These are phyloP conservation scores for Usnea hakonensis DNA, from an alignment of 495 filamentous ascomycete species.

Conservation along the genomic window DNA sequence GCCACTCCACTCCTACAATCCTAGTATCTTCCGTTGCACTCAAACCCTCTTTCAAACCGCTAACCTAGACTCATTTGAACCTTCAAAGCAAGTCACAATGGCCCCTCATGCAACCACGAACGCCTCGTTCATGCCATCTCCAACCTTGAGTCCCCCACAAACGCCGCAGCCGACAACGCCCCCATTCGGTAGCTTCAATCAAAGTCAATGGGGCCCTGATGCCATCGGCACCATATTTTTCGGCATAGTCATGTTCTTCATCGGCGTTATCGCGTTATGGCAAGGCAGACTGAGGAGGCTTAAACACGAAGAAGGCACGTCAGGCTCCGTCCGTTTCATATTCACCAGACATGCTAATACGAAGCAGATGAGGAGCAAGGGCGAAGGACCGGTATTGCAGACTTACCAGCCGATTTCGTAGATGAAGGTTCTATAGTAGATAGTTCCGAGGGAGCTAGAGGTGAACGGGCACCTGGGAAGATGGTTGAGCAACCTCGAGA, in stretches of 20 bases:
- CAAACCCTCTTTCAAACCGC: not conserved
- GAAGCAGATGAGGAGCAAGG: not conserved
- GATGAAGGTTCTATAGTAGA: not conserved
- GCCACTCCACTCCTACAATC: not conserved
- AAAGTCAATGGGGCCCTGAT: slow-evolving; percentile 12
- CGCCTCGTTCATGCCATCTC: not conserved
- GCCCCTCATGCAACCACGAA: not conserved
- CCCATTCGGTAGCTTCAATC: not conserved
- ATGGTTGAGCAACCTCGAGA: not conserved
- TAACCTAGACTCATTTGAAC: not conserved
- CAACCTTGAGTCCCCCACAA: not conserved
- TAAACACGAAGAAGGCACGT: not conserved
- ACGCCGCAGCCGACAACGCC: not conserved
- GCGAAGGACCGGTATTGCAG: not conserved
- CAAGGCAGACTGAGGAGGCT: slow-evolving; percentile 1
- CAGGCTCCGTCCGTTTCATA: not conserved
- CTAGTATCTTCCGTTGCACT: no score
- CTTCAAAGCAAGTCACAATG: not conserved
- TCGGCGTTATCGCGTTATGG: slow-evolving; percentile 19
- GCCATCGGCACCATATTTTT: slow-evolving; percentile 14
- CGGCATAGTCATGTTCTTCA: slow-evolving; percentile 15
- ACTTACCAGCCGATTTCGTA: not conserved
- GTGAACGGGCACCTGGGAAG: not conserved
- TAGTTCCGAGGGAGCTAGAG: not conserved
- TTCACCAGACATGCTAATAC: not conserved